Evolutionary conservation across 148 eudicot genomes (phyloP), one percentile per base, ranked within the genome.

Genomic region (Rhododendron kiyosumense): DNA sequence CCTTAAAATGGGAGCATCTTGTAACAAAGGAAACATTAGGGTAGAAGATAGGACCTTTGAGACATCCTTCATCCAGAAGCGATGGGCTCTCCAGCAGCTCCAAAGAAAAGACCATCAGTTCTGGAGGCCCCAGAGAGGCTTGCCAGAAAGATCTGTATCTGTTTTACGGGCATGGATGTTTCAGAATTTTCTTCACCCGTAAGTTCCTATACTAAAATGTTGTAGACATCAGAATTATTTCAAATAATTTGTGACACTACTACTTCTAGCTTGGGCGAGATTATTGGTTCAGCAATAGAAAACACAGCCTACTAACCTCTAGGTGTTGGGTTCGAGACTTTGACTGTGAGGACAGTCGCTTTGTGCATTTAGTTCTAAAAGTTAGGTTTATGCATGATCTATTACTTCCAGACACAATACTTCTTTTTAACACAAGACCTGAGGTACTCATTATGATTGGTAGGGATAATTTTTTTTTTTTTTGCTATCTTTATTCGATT

Each of bases 51-150:
- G 78, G 78, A 87, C 92, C 20, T 91, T 93, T 52, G 98, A 95
- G 89, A 88, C 93, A 41, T 88, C 92, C 24, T 95, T 95, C 88
- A 89, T 96, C 43, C 94, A 93, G 84, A 96, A 93, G 85, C 99
- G 92, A 85, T 96, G 99, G 99, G 92, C 98, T 63, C 88, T 96
- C 49, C 98, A 95, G 88, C 98, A 96, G 83, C 87, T 96, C 34
- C 90, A 87, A 85, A 91, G 92, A 85, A 93, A 93, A 90, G 99
- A 96, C 73, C 95, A 93, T 78, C 96, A 93, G 80, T 65, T 95
- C 36, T 95, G 99, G 99, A 92, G 96, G 85, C 99, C 99, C 41
- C 99, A 96, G 78, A 93, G 99, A 94, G 99, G 99, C 74, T 88
- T 96, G 90, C 99, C 99, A 0, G 99, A 96, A 89, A 90, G 91